Base-by-base conservation (phyloP, 106 monocot genomes). In the Dendrobium huoshanense region DNA sequence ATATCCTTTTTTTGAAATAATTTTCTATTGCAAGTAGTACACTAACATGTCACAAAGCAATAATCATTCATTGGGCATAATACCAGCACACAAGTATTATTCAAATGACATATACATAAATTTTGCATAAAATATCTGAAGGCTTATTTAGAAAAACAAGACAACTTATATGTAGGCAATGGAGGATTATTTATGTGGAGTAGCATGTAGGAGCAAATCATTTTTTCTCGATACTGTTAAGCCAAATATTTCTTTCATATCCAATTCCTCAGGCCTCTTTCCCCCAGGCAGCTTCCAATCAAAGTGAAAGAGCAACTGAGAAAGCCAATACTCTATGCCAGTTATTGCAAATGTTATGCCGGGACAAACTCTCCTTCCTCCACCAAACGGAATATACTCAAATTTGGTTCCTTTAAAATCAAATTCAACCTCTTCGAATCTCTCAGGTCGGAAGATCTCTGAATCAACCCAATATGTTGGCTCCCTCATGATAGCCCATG, bases 401-500 rank as follows among this genome's bases (percentile, higher is more conserved):
- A 55, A 82, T 22, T 55, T 9, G 9, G 33, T 9, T 1, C 70
- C 77, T 37, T 72, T 82, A 6, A 78, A 72, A 27, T 82, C 78
- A 5, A 54, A 0, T 5, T 33, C 17, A 7, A 16, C 51, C 7
- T 48, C 1, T 48, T 48, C 48, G 7, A 48, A 48, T 48, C 48
- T 48, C 48, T 48, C 48, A 48, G 48, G 48, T 64, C 0, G 44
- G 49, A 82, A 82, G 51, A 40, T 72, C 41, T 82, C 82, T 13
- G 82, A 4, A 22, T 82, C 55, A 15, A 51, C 68, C 82, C 82
- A 82, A 58, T 22, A 68, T 18, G 18, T 19, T 9, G 77, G 75
- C 47, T 86, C 82, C 42, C 81, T 75, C 13, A 44, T 48, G 41
- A 86, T 79, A 6, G 79, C 86, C 86, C 79, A 79, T 11, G 19